phyloP scores from a whole-genome alignment of 1,139 yeast species.

The Waltiozyma sp. region DNA sequence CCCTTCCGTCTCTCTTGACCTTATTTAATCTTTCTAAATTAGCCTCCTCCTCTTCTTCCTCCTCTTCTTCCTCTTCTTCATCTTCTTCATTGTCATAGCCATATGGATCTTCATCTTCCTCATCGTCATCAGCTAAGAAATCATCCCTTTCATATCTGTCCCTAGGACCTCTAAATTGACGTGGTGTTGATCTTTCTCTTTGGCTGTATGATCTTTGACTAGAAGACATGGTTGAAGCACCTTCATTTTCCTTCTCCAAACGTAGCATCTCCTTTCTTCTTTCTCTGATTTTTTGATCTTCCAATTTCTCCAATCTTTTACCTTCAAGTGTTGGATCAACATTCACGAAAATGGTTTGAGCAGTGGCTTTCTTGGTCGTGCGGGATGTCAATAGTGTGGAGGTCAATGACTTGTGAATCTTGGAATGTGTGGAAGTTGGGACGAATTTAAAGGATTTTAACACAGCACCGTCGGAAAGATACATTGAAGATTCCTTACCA shows the following conservation, averaged over 20 bases:
- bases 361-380: slow-evolving; percentile 42
- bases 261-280: slow-evolving; percentile 55
- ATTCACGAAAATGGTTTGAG: slow-evolving; percentile 64
- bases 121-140: slow-evolving; percentile 25
- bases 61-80: slow-evolving; percentile 28
- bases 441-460: slow-evolving; percentile 59
- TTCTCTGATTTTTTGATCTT: slow-evolving; percentile 57
- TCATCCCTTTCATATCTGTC: slow-evolving; percentile 35
- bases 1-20: slow-evolving; percentile 48
- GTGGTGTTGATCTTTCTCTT: slow-evolving; percentile 9
- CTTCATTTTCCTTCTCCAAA: slow-evolving; percentile 43
- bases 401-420: slow-evolving; percentile 72
- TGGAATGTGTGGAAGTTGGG: slow-evolving; percentile 80
- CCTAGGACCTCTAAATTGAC: slow-evolving; percentile 14
- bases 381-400: slow-evolving; percentile 56
- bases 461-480: slow-evolving; percentile 25
- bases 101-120: slow-evolving; percentile 28
- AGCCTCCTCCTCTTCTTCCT: slow-evolving; percentile 33
- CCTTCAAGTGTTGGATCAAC: slow-evolving; percentile 85
- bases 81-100: slow-evolving; percentile 46
- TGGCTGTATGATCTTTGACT: slow-evolving; percentile 19
- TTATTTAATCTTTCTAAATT: slow-evolving; percentile 39
- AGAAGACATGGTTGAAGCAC: neutral
- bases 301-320: slow-evolving; percentile 71
- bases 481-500: slow-evolving; percentile 3